Base-by-base conservation (phyloP, 2,329 filamentous ascomycete genomes). In the Trichoderma pleuroti region DNA sequence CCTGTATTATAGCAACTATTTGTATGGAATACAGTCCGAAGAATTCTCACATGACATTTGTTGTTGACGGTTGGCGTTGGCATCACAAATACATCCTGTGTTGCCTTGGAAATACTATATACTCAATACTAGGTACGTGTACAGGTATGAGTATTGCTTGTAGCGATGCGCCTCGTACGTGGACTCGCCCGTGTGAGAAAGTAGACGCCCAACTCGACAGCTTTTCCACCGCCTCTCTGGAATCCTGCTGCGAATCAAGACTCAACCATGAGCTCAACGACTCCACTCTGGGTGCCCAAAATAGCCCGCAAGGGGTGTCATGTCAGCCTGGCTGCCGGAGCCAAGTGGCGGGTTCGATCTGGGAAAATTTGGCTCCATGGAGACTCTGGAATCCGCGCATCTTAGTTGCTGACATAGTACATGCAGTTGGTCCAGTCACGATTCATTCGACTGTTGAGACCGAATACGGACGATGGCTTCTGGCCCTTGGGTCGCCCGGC, bases 241-340 rank as follows among this genome's bases (percentile, higher is more conserved):
- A 21, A 16, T 32, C 56, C 30, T 7, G 3, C 36, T 28, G 54
- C 65, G 36, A 68, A 68, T 68, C 54, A 68, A 46, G 54, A 21
- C 65, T 49, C 65, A 60, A 42, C 16, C 28, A 30, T 49, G 54
- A 63, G 59, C 32, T 69, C 49, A 49, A 39, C 9, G 42, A 39
- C 67, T 63, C 67, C 67, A 63, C 67, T n/a, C 26, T 57, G 36
- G 62, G 61, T 52, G 62, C 68, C 68, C 68, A 70, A 70, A 65
- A 65, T 70, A 70, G 68, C 62, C 49, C 52, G 21, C 60, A 46
- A 57, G 34, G 34, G 18, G 28, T 18, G 16, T 39, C 59, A 56
- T 30, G 68, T 39, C 59, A 56, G 59, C 68, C 42, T 61, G 62
- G 34, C 24, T 46, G 28, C 68, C 68, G 54, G 42, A 49, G 24